Conservation (phyloP, 345 rosid genomes). For the Eucalyptus albens region DNA sequence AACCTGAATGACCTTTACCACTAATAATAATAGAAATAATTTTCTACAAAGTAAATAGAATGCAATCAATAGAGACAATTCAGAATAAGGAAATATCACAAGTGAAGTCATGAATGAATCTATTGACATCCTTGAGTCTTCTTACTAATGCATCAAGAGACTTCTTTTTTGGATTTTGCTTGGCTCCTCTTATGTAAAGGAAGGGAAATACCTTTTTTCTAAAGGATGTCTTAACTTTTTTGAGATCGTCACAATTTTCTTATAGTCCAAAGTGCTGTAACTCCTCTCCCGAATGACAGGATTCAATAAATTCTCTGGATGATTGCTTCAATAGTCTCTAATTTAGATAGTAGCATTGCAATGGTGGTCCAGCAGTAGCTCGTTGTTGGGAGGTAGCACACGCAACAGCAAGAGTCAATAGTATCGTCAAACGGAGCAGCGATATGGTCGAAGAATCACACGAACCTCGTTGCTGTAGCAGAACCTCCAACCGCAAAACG, state of each 20-base stretch:
- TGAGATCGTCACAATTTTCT: conserved; percentile 63
- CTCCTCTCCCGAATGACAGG: too few relatives aligned
- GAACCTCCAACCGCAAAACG: too few relatives aligned
- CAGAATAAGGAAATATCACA: background rate
- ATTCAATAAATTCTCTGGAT: too few relatives aligned
- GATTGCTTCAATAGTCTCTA: too few relatives aligned
- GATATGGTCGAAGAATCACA: too few relatives aligned
- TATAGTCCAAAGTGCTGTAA: background rate
- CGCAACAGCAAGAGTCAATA: too few relatives aligned
- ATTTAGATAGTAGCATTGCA: too few relatives aligned
- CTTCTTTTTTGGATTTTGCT: conserved; percentile 86
- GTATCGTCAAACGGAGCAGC: too few relatives aligned
- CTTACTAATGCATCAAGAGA: conserved; percentile 81
- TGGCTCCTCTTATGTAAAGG: conserved; percentile 83
- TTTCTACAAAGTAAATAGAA: conserved; percentile 16
- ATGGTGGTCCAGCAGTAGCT: too few relatives aligned
- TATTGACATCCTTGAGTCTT: conserved; percentile 83
- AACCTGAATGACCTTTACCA: background rate
- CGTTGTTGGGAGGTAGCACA: too few relatives aligned
- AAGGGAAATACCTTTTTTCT: conserved; percentile 64
- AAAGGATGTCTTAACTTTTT: conserved; percentile 85
- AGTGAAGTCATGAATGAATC: background rate
- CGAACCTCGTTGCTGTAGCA: too few relatives aligned
- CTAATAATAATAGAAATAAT: conserved; percentile 2
- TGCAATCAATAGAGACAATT: conserved; percentile 7